Evolutionary conservation across 148 eudicot species (phyloP), one percentile per base, ranked within the genome.

Genomic region (Oxyria digyna): DNA sequence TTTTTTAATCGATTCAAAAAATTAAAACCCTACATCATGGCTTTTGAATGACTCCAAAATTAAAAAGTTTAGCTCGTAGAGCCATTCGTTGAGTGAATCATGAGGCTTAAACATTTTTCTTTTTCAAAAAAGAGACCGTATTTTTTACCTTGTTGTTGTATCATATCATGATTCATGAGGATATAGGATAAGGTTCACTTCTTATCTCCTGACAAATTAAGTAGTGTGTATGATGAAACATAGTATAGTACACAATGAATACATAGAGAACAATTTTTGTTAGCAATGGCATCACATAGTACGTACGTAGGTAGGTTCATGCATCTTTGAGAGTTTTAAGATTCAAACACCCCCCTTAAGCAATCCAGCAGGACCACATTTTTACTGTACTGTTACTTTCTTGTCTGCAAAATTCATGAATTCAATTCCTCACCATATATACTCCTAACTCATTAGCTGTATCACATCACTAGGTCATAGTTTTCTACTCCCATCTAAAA

Each of bases 311-410:
- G 13, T 65, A 33, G 41, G 42, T 40, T 65, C 68, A 33, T 65
- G 42, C 45, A 33, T 40, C 68, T 65, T 33, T 33, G 9, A 13
- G 27, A 21, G 18, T 26, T 40, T 40, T 33, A 14, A 65, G 68
- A 59, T 20, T 76, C 64, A 13, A 38, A 23, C 17, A 68, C 20
- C 23, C 67, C 42, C 2, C 63, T 55, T 77, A 33, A 72, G 71
- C 72, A 67, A 78, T 69, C 12, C 72, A 71, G 72, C 83, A 84
- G 77, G 81, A 86, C 11, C 65, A 52, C 49, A 70, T 21, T 14
- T 54, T 11, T 27, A 26, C 63, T 55, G 31, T 55, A 4, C 62
- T 55, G n/a, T n/a, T n/a, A 26, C 63, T 55, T 55, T 55, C 33
- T 55, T 55, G 63, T 55, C 63, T 24, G 33, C 4, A 27, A 55